Base-by-base conservation (phyloP, 306 rosid species). In the Hylodesmum podocarpum region DNA sequence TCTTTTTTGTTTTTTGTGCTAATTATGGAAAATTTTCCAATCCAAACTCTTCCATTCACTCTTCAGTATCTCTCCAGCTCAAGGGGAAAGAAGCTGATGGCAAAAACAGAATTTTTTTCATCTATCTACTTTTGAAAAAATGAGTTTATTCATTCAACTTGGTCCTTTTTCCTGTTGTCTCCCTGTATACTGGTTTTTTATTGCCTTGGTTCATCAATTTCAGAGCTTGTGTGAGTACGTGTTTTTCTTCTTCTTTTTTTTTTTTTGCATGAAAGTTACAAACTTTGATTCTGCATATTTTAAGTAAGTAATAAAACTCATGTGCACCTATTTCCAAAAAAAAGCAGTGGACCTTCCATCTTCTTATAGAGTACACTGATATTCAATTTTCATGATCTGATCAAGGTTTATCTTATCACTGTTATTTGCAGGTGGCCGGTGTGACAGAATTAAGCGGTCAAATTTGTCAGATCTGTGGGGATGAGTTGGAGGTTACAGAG, bases 391-490 rank as follows among this genome's bases (percentile, higher is more conserved):
- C 69, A 34, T 57, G 79, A 75, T 53, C 70, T 59, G 86, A 49
- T 78, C 54, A 63, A 63, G 39, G 43, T 59, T 62, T 74, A 19
- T 66, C 33, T 67, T 39, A 43, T 46, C 14, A 47, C 72, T 64
- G 39, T 68, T 74, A 50, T 29, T 83, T 80, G 58, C 89, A 93
- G 98, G 92, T 91, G 80, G 91, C 83, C 3, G 75, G 82, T 55
- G 96, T 88, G 24, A 87, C 84, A 63, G 97, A 91, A 87, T 49
- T 88, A 61, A 89, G 93, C 59, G 98, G 95, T 73, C 96, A 91
- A 77, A 91, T 88, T 82, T 93, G 98, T 80, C 98, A 93, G 90
- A 93, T 93, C 88, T 93, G 98, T 80, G 98, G 97, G 57, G 98
- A 93, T 85, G 98, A 89, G 81, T 59, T 93, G 55, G 98, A 93